Evolutionary conservation across 208 protist genomes (phyloP).

Genomic region (Angomonas deanei): DNA sequence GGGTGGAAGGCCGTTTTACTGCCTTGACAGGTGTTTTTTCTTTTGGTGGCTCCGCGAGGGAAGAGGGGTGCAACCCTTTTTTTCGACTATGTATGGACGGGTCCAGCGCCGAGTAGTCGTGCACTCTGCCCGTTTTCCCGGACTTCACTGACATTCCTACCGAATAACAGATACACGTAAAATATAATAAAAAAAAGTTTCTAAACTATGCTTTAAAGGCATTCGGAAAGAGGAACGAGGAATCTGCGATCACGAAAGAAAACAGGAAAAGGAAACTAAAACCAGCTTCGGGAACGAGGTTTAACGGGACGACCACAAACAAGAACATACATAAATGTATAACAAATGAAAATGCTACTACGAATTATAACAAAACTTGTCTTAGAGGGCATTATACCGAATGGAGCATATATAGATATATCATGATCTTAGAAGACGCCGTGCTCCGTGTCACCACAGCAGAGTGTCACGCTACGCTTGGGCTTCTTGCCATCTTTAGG

Average conservation of each 20-base stretch:
- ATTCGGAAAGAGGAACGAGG: neutral
- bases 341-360: slow-evolving; percentile 7
- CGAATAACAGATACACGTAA: no score
- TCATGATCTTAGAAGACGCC: slow-evolving; percentile 39
- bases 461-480: slow-evolving; percentile 34
- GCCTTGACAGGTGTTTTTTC: neutral
- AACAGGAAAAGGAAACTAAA: no score
- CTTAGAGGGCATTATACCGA: no score
- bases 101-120: neutral
- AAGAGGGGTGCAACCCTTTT: no score
- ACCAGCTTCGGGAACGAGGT: no score
- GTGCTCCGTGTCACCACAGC: slow-evolving; percentile 39
- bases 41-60: neutral
- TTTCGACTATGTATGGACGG: no score
- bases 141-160: no score
- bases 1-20: neutral
- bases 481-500: slow-evolving; percentile 1
- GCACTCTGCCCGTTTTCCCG: neutral
- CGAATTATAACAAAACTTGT: neutral
- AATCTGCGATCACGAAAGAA: no score
- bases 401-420: neutral
- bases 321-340: slow-evolving; percentile 6
- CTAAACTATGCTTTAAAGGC: neutral
- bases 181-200: slow-evolving; percentile 1
- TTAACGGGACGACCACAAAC: no score